A percentile compares a stretch with the other conserved stretches of the same genome.
These are phyloP conservation scores for Paradendryphiella salina DNA, from an alignment of 2,329 filamentous ascomycete species.

Conservation along the genomic window DNA sequence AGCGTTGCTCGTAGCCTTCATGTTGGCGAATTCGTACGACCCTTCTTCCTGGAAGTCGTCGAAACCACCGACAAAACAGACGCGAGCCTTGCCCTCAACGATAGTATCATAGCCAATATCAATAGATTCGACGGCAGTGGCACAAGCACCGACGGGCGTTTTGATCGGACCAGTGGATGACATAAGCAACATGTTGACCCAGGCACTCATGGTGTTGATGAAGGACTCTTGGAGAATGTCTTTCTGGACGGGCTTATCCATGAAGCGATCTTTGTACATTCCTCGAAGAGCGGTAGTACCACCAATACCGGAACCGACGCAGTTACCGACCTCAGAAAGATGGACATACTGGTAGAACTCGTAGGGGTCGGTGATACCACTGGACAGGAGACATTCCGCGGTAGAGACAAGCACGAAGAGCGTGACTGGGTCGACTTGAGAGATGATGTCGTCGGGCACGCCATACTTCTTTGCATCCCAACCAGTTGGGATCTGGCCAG, in stretches of 20 bases:
- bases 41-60: conserved; percentile 99
- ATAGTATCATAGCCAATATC: conserved; percentile 99
- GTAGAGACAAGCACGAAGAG: conserved; percentile 94
- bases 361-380: conserved; percentile 97
- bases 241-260: conserved; percentile 97
- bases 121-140: conserved; percentile 94
- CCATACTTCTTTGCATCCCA: conserved; percentile 98
- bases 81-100: conserved; percentile 93
- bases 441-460: conserved; percentile 95
- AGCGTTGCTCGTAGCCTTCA: conserved; percentile 98
- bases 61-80: conserved; percentile 97
- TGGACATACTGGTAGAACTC: conserved; percentile 99
- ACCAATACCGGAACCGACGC: conserved; percentile 97
- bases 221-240: conserved; percentile 99
- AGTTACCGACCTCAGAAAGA: conserved; percentile 96
- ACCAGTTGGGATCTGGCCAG: conserved; percentile 93
- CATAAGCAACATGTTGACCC: conserved; percentile 98
- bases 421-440: conserved; percentile 94
- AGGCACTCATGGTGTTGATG: conserved; percentile 99
- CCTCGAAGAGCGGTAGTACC: conserved; percentile 88
- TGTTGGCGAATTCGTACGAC: conserved; percentile 99
- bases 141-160: conserved; percentile 96
- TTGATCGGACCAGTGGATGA: conserved; percentile 98
- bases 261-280: conserved; percentile 97
- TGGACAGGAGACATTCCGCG: conserved; percentile 84